A percentile compares a stretch with the other conserved stretches of the same genome.
Evolutionary conservation across 192 early-diverging fungal genomes (phyloP).

Genomic region (Dimargaris verticillata): DNA sequence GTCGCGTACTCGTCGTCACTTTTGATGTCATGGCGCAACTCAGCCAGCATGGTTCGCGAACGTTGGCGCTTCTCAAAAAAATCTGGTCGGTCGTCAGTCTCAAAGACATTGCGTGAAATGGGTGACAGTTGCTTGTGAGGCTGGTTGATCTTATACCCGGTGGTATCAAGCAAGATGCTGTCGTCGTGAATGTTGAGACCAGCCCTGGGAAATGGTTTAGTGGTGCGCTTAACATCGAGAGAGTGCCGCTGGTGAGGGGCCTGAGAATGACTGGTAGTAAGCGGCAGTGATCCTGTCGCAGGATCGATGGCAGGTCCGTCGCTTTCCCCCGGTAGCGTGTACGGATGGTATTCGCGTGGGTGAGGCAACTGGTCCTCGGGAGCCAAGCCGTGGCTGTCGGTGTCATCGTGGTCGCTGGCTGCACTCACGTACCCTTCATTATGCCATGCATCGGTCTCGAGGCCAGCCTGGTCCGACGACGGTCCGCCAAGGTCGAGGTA

Average conservation of each 20-base stretch:
- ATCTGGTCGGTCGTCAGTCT: not conserved
- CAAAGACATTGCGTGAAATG: not conserved
- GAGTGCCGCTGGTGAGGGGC: not conserved
- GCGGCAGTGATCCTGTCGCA: too few species aligned
- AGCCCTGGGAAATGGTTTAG: not conserved
- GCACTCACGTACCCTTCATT: slow-evolving; percentile 51
- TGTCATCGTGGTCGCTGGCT: slow-evolving; percentile 34
- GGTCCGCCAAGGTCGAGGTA: slow-evolving; percentile 24
- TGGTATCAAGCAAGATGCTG: slow-evolving; percentile 4
- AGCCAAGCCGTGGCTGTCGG: slow-evolving; percentile 18
- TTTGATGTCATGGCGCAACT: slow-evolving; percentile 2
- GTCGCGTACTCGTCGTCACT: not conserved
- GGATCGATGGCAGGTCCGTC: not conserved
- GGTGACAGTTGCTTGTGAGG: not conserved
- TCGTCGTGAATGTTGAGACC: not conserved
- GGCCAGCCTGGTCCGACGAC: not conserved
- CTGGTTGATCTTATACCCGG: slow-evolving; percentile 2
- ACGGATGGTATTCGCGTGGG: not conserved
- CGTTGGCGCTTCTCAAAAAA: slow-evolving; percentile 5
- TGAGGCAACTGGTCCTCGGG: slow-evolving; percentile 17
- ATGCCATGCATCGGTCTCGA: not conserved
- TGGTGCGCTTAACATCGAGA: not conserved
- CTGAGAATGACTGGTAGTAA: not conserved
- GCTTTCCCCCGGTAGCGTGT: not conserved
- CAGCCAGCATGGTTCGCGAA: not conserved